Conservation (phyloP, 169 alveolate genomes). For the Perkinsus chesapeaki region DNA sequence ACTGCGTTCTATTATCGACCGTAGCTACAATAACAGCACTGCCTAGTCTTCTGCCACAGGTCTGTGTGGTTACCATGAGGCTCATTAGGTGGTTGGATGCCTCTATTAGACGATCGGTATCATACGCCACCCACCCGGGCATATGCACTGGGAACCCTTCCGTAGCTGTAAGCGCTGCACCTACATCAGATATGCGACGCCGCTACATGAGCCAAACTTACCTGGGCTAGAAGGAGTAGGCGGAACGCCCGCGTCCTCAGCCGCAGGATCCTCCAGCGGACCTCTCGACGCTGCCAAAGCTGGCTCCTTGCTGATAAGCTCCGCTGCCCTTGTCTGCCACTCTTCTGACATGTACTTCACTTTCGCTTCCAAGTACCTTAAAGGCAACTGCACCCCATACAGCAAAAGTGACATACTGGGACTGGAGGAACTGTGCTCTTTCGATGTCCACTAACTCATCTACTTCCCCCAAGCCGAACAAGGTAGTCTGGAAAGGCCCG, state of each 20-base stretch:
- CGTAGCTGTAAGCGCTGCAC: too few relatives aligned
- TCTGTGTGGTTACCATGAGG: not conserved
- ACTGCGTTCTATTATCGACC: not conserved
- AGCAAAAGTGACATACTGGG: not conserved
- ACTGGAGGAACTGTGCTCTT: not conserved
- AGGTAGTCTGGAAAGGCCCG: not conserved
- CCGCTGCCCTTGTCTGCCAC: not conserved
- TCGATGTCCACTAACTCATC: not conserved
- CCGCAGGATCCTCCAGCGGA: too few relatives aligned
- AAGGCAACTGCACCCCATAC: not conserved
- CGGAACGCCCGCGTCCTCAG: too few relatives aligned
- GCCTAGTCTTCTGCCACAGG: not conserved
- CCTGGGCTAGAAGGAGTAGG: not conserved
- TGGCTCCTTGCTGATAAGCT: not conserved
- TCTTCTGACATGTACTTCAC: not conserved
- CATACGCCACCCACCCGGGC: not conserved
- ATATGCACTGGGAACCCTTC: too few relatives aligned
- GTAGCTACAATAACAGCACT: not conserved
- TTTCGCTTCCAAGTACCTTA: not conserved
- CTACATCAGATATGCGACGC: too few relatives aligned
- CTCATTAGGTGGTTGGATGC: not conserved
- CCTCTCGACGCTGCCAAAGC: too few relatives aligned
- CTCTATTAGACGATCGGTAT: not conserved
- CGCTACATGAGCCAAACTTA: too few relatives aligned
- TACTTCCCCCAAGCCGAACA: not conserved